Percentiles rank a stretch among this genome's conserved stretches.
These are phyloP conservation scores for Combretum micranthum DNA, from an alignment of 345 rosid genomes.

Conservation along the genomic window DNA sequence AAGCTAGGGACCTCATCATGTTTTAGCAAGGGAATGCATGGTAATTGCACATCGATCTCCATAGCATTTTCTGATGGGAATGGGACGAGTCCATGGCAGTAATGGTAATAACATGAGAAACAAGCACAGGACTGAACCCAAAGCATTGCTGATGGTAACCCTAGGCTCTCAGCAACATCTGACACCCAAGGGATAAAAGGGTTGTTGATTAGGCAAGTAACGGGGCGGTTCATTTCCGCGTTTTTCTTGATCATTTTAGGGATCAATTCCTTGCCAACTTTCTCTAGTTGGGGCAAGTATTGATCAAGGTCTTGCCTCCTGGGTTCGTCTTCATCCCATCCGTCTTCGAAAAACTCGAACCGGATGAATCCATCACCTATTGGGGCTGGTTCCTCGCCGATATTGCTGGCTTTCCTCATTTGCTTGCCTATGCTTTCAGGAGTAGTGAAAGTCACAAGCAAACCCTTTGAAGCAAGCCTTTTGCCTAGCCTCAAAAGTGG, in stretches of 20 bases:
- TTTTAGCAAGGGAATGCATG: slow-evolving; percentile 61
- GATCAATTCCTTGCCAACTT: slow-evolving; percentile 33
- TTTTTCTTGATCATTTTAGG: slow-evolving; percentile 36
- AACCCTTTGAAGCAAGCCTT: slow-evolving; percentile 70
- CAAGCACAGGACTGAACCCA: slow-evolving; percentile 93
- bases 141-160: slow-evolving; percentile 75
- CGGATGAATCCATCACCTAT: slow-evolving; percentile 59
- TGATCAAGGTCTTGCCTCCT: slow-evolving; percentile 29
- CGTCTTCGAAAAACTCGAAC: slow-evolving; percentile 72
- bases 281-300: slow-evolving; percentile 45
- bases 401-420: slow-evolving; percentile 42
- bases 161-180: slow-evolving; percentile 60
- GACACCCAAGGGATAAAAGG: slow-evolving; percentile 87
- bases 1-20: slow-evolving; percentile 79
- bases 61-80: slow-evolving; percentile 55
- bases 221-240: slow-evolving; percentile 50
- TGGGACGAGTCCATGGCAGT: slow-evolving; percentile 30
- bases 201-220: slow-evolving; percentile 74
- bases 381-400: slow-evolving; percentile 33
- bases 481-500: slow-evolving; percentile 77
- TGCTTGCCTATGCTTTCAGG: slow-evolving; percentile 39
- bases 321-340: slow-evolving; percentile 41
- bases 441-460: slow-evolving; percentile 62
- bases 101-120: slow-evolving; percentile 63
- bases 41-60: slow-evolving; percentile 55